Conservation (phyloP, 352 stramenopile species). For the Phytophthora europaea region DNA sequence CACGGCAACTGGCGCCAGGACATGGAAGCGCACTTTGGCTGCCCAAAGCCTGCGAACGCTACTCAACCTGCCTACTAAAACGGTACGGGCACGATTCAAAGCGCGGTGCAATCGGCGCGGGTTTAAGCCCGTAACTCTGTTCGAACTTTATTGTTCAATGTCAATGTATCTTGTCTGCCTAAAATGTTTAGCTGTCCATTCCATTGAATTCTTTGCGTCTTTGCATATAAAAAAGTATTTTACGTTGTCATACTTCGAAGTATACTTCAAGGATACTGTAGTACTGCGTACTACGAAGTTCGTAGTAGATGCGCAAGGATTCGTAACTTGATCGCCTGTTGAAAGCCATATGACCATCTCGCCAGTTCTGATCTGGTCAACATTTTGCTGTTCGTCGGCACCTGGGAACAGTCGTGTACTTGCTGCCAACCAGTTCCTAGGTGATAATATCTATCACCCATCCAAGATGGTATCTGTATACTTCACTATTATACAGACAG, state of each 20-base stretch:
- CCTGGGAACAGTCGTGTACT: conserved; percentile 9
- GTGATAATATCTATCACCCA: too few species aligned
- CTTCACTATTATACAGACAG: not conserved
- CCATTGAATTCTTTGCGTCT: too few species aligned
- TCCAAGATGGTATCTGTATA: too few species aligned
- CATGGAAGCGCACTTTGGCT: conserved; percentile 59
- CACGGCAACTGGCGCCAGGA: conserved; percentile 43
- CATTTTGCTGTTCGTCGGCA: conserved; percentile 14
- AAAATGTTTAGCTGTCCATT: not conserved
- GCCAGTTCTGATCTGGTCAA: conserved; percentile 22
- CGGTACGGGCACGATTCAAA: not conserved
- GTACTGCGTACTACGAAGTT: too few species aligned
- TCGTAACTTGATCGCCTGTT: not conserved
- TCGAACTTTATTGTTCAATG: conserved; percentile 20
- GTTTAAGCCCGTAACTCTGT: conserved; percentile 5
- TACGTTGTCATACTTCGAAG: too few species aligned
- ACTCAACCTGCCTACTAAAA: conserved; percentile 21
- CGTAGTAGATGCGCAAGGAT: too few species aligned
- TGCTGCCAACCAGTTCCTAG: not conserved
- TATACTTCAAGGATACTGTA: too few species aligned
- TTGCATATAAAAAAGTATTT: too few species aligned
- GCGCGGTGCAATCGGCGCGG: conserved; percentile 28
- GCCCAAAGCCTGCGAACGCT: conserved; percentile 39
- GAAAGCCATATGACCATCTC: conserved; percentile 10
- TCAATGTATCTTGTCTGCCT: conserved; percentile 6